These are phyloP conservation scores for Colletotrichum sp. DNA, from an alignment of 2,329 filamentous ascomycete species.

Conservation along the genomic window DNA sequence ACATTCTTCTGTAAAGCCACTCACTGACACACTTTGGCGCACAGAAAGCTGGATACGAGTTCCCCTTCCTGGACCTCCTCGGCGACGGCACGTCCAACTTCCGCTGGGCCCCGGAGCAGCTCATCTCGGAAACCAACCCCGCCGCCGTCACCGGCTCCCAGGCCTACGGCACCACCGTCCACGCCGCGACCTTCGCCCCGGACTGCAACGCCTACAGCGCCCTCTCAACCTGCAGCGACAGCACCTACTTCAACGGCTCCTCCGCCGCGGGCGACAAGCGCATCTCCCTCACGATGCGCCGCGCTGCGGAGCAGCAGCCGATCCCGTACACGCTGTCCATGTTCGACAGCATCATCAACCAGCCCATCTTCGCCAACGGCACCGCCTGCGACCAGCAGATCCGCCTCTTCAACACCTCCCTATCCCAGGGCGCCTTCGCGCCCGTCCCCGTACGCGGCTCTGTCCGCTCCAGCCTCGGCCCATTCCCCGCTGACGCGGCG, in stretches of 20 bases:
- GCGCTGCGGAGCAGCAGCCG: background rate
- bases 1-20: background rate
- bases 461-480: constrained; percentile 29
- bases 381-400: constrained; percentile 48
- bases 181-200: constrained; percentile 49
- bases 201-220: constrained; percentile 52
- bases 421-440: constrained; percentile 34
- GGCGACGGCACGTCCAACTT: constrained; percentile 56
- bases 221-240: background rate
- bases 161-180: constrained; percentile 50
- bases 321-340: constrained; percentile 44
- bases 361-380: constrained; percentile 50
- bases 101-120: constrained; percentile 51
- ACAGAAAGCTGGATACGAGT: constrained; percentile 57
- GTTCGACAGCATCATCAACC: constrained; percentile 58
- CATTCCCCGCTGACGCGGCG: constrained; percentile 18
- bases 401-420: constrained; percentile 48
- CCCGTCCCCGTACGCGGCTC: constrained; percentile 30
- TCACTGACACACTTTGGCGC: background rate
- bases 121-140: constrained; percentile 48
- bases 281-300: constrained; percentile 24
- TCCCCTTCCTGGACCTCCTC: constrained; percentile 60
- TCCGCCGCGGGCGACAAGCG: constrained; percentile 11
- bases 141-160: constrained; percentile 48
- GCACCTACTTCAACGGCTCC: constrained; percentile 23